These are phyloP conservation scores for Ophiostoma tasmaniense DNA, from an alignment of 2,329 filamentous ascomycete species.

Conservation along the genomic window DNA sequence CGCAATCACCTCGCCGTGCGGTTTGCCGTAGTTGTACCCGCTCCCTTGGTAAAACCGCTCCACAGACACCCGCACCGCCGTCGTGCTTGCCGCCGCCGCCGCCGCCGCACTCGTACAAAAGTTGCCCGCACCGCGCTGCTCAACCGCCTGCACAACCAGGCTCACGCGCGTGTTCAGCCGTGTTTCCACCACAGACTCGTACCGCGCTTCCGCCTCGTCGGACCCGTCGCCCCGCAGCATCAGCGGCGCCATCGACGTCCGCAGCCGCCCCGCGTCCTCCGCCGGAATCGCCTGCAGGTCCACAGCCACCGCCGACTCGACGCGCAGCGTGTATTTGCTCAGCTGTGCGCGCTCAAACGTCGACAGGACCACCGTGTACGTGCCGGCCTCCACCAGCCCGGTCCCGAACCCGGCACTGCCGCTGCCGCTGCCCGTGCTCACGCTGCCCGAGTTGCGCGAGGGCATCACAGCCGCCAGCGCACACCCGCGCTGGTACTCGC, in stretches of 20 bases:
- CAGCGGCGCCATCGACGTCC: slow-evolving; percentile 50
- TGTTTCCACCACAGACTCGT: slow-evolving; percentile 32
- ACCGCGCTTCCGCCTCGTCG: slow-evolving; percentile 29
- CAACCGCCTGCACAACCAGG: slow-evolving; percentile 34
- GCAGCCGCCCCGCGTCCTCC: slow-evolving; percentile 67
- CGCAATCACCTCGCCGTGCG: slow-evolving; percentile 45
- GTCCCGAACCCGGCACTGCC: slow-evolving; percentile 19
- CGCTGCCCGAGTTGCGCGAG: slow-evolving; percentile 24
- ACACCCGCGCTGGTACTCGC: slow-evolving; percentile 79
- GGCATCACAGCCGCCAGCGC: slow-evolving; percentile 51
- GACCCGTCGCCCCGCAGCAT: slow-evolving; percentile 19
- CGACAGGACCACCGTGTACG: slow-evolving; percentile 82
- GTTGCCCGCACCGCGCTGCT: slow-evolving; percentile 16
- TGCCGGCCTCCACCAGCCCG: slow-evolving; percentile 53
- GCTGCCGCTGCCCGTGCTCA: slow-evolving; percentile 12
- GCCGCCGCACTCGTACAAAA: slow-evolving; percentile 22
- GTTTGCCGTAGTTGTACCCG: neutral
- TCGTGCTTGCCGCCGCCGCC: slow-evolving; percentile 24
- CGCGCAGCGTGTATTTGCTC: slow-evolving; percentile 63
- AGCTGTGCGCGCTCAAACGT: slow-evolving; percentile 78
- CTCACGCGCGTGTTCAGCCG: slow-evolving; percentile 52
- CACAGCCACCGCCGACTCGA: slow-evolving; percentile 54
- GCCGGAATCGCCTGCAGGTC: slow-evolving; percentile 53
- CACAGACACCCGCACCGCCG: slow-evolving; percentile 58
- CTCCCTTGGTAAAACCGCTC: slow-evolving; percentile 37